phyloP scores from a whole-genome alignment of 140 eudicot genomes.

The Ambrosia hybrid region DNA sequence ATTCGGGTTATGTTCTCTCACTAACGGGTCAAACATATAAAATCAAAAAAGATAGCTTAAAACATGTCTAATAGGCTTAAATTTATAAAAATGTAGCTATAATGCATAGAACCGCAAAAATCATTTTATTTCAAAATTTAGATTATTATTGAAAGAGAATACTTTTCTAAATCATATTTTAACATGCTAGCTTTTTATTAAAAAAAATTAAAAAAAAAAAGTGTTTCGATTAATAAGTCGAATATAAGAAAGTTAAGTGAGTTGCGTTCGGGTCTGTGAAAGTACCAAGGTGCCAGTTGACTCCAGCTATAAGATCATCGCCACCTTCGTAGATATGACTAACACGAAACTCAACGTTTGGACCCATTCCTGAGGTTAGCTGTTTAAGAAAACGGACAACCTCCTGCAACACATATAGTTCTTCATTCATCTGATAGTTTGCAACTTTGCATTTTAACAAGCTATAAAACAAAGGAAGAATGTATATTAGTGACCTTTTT shows the following conservation, averaged over 20 bases:
- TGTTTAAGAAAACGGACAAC: slow-evolving; percentile 53
- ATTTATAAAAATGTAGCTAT: neutral
- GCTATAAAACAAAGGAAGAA: neutral
- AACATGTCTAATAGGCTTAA: neutral
- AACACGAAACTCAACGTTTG: slow-evolving; percentile 54
- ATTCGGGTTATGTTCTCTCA: slow-evolving; percentile 2
- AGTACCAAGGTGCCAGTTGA: slow-evolving; percentile 84
- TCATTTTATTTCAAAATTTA: neutral
- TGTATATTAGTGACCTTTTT: slow-evolving; percentile 52
- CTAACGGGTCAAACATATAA: neutral
- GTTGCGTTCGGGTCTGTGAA: neutral
- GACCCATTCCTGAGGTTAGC: slow-evolving; percentile 60
- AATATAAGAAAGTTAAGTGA: neutral
- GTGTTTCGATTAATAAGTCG: neutral
- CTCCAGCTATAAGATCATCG: slow-evolving; percentile 46
- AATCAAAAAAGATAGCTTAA: neutral
- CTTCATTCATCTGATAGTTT: neutral
- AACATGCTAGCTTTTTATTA: neutral
- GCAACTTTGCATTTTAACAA: neutral
- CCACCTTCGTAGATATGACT: slow-evolving; percentile 54
- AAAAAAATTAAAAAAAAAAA: neutral
- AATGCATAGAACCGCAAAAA: neutral
- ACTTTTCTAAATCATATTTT: neutral
- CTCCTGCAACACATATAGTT: slow-evolving; percentile 49
- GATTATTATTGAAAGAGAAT: neutral